Evolutionary conservation across 306 rosid species (phyloP).

Genomic region (Prunus salicina): DNA sequence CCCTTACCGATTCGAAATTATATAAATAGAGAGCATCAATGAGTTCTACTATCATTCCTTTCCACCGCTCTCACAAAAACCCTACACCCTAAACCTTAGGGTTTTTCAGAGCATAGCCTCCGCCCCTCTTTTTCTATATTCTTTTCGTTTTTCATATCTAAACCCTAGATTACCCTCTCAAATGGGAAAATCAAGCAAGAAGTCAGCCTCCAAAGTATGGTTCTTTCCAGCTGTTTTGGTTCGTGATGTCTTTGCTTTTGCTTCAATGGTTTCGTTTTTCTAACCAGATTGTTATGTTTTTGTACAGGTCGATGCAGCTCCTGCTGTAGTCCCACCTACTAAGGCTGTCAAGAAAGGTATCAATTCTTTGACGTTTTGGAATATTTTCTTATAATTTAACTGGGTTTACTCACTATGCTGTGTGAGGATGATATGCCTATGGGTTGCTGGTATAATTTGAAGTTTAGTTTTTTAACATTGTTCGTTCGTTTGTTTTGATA

Average conservation of each 20-base stretch:
- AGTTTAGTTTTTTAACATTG: background rate
- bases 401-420: background rate
- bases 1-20: background rate
- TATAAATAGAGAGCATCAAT: background rate
- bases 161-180: background rate
- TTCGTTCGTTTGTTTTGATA: background rate
- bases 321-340: constrained; percentile 39
- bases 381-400: background rate
- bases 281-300: background rate
- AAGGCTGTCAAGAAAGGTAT: constrained; percentile 74
- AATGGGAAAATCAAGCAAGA: constrained; percentile 85
- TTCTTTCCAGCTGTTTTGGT: background rate
- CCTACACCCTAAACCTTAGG: constrained; percentile 28
- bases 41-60: background rate
- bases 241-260: background rate
- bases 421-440: background rate
- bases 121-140: background rate
- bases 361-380: background rate
- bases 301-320: constrained; percentile 60
- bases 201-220: constrained; percentile 61
- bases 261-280: background rate
- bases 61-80: constrained; percentile 11
- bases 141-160: background rate
- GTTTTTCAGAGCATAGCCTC: constrained; percentile 42
- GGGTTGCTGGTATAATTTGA: background rate